Evolutionary conservation across 768 basidiomycete genomes (phyloP), one percentile per base, ranked within the genome.

Genomic region (Lactarius sanguifluus): DNA sequence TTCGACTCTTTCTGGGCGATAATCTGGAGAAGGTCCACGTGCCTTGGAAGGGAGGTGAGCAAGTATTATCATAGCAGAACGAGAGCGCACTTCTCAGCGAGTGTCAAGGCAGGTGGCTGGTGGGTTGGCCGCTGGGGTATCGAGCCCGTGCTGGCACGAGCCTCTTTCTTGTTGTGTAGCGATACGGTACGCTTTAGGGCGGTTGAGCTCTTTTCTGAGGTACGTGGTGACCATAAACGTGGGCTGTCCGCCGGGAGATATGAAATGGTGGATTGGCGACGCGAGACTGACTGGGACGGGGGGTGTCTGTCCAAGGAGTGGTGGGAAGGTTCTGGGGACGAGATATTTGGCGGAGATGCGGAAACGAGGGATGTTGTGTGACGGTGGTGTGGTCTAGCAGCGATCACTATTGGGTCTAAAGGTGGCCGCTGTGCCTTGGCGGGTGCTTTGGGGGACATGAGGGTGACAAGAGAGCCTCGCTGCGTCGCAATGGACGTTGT

Each of bases 1-100:
- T 86, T 89, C 0, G 89, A 85, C 74, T 94, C 92, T 69, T 94
- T 93, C 76, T 92, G 91, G 0, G 92, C 92, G 59, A 94, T 94
- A 66, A 89, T 88, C 36, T 84, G 88, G n/a, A 94, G 78, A 2
- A 94, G 77, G 62, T 93, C 91, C 7, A 88, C 85, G 71, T 94
- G 90, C 72, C 92, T 94, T 68, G 30, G 36, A 45, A 36, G 45
- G 16, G 45, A 30, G 41, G 5, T 13, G 40, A 64, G 52, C 38
- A 7, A 20, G 30, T 6, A 20, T 32, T n/a, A n/a, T 43, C 18
- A 5, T 3, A 1, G 12, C 47, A 43, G 25, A 34, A 30, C 60
- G 65, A 58, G 34, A 50, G 81, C 86, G 66, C 73, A 92, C 90
- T 86, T 89, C 77, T 92, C 91, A 58, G 84, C 83, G 62, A 92